Percentiles rank a stretch among this genome's conserved stretches.
These are phyloP conservation scores for Kwoniella heveanensis DNA, from an alignment of 768 basidiomycete species.

Conservation along the genomic window DNA sequence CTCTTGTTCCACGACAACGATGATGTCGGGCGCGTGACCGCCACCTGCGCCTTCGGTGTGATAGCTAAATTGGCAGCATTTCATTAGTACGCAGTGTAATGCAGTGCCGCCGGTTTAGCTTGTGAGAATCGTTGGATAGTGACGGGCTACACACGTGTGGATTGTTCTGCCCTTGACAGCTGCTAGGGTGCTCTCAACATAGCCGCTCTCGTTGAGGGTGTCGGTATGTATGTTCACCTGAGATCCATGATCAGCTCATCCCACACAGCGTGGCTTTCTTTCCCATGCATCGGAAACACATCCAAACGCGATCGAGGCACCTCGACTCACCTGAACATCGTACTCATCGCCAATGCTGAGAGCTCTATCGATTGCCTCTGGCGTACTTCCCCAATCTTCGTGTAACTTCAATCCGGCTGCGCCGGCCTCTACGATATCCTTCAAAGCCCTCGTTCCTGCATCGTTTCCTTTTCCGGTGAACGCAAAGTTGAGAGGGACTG, in stretches of 20 bases:
- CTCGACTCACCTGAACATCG: slow-evolving; percentile 77
- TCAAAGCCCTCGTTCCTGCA: slow-evolving; percentile 65
- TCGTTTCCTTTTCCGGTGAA: slow-evolving; percentile 99
- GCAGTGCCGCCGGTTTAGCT: no score
- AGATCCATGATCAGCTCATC: background rate
- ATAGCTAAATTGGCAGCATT: slow-evolving; percentile 60
- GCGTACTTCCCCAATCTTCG: slow-evolving; percentile 96
- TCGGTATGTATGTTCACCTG: slow-evolving; percentile 94
- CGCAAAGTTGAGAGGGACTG: slow-evolving; percentile 84
- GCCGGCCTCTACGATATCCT: slow-evolving; percentile 80
- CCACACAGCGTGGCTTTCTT: no score
- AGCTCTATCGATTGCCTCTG: slow-evolving; percentile 73
- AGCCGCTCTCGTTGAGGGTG: slow-evolving; percentile 95
- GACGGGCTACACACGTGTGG: slow-evolving; percentile 66
- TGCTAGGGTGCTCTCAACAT: slow-evolving; percentile 89
- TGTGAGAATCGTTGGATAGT: no score
- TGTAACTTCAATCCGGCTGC: slow-evolving; percentile 91
- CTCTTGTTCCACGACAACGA: slow-evolving; percentile 84
- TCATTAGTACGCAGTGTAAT: no score
- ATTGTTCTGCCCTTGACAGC: slow-evolving; percentile 90
- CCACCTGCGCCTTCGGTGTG: slow-evolving; percentile 96
- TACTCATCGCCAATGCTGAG: slow-evolving; percentile 83
- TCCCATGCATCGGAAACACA: no score
- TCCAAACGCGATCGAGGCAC: background rate
- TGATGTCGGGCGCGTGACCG: slow-evolving; percentile 97